A percentile compares a stretch with the other conserved stretches of the same genome.
Conservation (phyloP, 208 protist genomes). For the Novymonas esmeraldas region DNA sequence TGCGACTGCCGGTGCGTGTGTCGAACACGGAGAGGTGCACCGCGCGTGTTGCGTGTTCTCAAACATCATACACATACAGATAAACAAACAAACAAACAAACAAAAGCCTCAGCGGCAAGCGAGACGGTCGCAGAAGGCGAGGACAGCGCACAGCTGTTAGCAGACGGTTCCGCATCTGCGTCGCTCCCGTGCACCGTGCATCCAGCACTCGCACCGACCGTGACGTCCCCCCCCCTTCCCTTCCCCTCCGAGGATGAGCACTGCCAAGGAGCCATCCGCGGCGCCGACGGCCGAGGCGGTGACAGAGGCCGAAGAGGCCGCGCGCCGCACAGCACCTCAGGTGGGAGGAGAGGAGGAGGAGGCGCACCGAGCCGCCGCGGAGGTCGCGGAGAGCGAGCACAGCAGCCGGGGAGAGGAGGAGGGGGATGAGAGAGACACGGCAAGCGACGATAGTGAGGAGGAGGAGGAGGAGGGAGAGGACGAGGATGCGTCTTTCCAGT, state of each 20-base stretch:
- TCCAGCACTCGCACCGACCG: too few relatives aligned
- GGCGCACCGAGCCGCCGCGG: not conserved
- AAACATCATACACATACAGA: too few relatives aligned
- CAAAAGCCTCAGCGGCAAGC: too few relatives aligned
- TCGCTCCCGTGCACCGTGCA: too few relatives aligned
- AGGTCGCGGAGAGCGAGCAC: slow-evolving; percentile 3
- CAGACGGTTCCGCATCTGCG: too few relatives aligned
- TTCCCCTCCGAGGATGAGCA: slow-evolving; percentile 12
- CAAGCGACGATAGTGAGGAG: slow-evolving; percentile 33
- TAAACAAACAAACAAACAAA: too few relatives aligned
- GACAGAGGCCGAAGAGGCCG: not conserved
- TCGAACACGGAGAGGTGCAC: too few relatives aligned
- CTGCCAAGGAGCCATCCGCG: not conserved
- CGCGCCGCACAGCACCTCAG: not conserved
- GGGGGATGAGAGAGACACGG: slow-evolving; percentile 10
- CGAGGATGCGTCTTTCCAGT: slow-evolving; percentile 47
- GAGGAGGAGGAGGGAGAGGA: slow-evolving; percentile 39
- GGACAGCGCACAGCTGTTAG: too few relatives aligned
- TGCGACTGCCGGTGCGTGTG: too few relatives aligned
- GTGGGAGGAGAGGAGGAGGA: not conserved
- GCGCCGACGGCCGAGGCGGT: slow-evolving; percentile 2
- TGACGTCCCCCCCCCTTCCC: too few relatives aligned
- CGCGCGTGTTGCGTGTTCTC: too few relatives aligned
- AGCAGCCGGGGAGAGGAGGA: slow-evolving; percentile 19
- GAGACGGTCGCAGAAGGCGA: too few relatives aligned